Base-by-base conservation (phyloP, 2,329 filamentous ascomycete species). In the Penicillium fuscoglaucum region DNA sequence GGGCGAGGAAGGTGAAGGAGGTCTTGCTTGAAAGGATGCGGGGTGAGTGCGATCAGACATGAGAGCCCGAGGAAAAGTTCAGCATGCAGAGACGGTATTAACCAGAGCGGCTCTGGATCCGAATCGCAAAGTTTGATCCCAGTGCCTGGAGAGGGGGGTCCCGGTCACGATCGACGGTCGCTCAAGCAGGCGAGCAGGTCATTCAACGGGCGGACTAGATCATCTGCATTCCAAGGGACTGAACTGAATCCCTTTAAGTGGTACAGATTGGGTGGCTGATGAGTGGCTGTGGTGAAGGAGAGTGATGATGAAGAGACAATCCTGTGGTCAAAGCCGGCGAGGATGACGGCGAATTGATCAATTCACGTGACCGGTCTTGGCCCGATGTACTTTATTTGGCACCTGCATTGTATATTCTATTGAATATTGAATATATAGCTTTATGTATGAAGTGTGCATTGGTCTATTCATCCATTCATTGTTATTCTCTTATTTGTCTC, bases 1-100 rank as follows among this genome's bases (percentile, higher is more conserved):
- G 57, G 77, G 74, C 65, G 77, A 79, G 21, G 75, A 72, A 59
- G 77, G 77, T 58, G 77, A 79, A 61, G 72, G 72, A 68, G 76
- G 76, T 61, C 71, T 74, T 64, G 70, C 66, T 68, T 66, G 71
- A 59, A 71, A 73, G 55, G 74, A 68, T 56, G 69, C 64, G 51
- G 70, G 68, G 58, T 67, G 63, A 60, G 62, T 62, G 66, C 68
- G 71, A 73, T 72, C 67, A 68, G 75, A 78, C 76, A 78, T 78
- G 70, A 68, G 63, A 66, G 54, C 54, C 59, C 54, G 45, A 59
- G 58, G 57, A 58, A 61, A 52, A 48, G 57, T 19, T 52, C 24
- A 61, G 52, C 52, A 51, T 55, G 54, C 39, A 61, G 52, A 53
- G 44, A 60, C 55, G 64, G 62, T 59, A 55, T 53, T 52, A 57